Conservation (phyloP, 1,284 basidiomycete species). For the Ceratorhiza oryzae-sativae region DNA sequence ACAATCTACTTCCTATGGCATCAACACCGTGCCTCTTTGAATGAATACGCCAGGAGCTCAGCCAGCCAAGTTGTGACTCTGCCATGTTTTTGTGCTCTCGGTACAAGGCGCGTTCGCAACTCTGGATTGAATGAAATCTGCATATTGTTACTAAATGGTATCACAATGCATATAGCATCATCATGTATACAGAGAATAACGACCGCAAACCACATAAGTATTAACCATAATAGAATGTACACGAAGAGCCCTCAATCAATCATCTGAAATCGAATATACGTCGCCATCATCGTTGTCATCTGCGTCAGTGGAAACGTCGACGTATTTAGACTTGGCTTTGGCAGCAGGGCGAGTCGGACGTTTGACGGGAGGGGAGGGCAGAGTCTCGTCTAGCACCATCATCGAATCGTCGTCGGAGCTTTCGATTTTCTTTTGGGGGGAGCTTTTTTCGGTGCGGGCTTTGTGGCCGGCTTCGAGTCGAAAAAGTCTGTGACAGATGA, state of each 20-base stretch:
- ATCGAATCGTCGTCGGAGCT: constrained; percentile 38
- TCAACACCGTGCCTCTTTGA: not conserved
- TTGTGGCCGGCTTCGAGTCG: constrained; percentile 38
- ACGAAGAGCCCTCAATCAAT: not conserved
- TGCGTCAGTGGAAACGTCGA: constrained; percentile 33
- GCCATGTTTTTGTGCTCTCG: not conserved
- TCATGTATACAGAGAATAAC: not conserved
- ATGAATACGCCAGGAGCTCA: not conserved
- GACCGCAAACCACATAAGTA: constrained; percentile 8
- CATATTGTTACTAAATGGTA: not conserved
- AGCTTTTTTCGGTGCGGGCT: constrained; percentile 42
- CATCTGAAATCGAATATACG: constrained; percentile 25
- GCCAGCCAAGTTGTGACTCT: too few species aligned
- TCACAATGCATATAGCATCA: not conserved
- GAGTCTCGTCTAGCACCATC: constrained; percentile 20
- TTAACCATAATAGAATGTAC: not conserved
- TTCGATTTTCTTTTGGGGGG: constrained; percentile 38
- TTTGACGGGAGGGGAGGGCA: constrained; percentile 34
- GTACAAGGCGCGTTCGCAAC: not conserved
- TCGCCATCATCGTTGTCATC: constrained; percentile 39
- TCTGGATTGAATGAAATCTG: not conserved
- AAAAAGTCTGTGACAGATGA: constrained; percentile 43
- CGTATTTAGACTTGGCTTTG: constrained; percentile 38
- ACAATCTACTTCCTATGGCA: constrained; percentile 34
- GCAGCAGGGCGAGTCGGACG: constrained; percentile 39